A percentile compares a stretch with the other conserved stretches of the same genome.
phyloP scores from a whole-genome alignment of 1,284 basidiomycete species.

The Boletus sp. region DNA sequence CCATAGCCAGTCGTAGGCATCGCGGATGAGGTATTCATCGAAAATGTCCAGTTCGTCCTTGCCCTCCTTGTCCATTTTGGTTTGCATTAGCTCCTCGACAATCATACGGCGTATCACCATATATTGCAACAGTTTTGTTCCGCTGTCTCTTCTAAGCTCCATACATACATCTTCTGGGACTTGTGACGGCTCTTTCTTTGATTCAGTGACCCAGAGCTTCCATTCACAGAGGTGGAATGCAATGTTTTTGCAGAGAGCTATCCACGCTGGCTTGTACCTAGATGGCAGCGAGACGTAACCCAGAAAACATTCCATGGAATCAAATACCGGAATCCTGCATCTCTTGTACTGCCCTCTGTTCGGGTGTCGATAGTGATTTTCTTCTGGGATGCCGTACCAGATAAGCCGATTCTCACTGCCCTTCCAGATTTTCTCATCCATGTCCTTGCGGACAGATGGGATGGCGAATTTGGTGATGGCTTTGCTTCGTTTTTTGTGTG shows the following conservation, averaged over 20 bases:
- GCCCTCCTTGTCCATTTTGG: background rate
- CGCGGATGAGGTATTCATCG: background rate
- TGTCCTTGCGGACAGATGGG: background rate
- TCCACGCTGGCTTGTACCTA: background rate
- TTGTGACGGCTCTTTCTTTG: background rate
- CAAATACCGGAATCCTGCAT: background rate
- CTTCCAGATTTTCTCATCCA: background rate
- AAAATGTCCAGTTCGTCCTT: background rate
- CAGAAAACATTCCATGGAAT: accelerated
- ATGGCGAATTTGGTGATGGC: background rate
- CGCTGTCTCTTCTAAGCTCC: background rate
- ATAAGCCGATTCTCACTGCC: background rate
- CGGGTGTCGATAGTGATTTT: background rate
- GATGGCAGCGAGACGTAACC: background rate
- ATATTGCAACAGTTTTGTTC: background rate
- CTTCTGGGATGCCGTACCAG: background rate
- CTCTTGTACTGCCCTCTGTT: background rate
- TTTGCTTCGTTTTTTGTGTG: background rate
- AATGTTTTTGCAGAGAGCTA: background rate
- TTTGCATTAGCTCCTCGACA: background rate
- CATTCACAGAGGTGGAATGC: background rate
- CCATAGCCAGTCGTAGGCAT: background rate
- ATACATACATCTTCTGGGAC: background rate
- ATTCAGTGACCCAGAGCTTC: background rate
- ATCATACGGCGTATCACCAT: background rate